These are phyloP conservation scores for Quercus variabilis DNA, from an alignment of 306 rosid species.

Conservation along the genomic window DNA sequence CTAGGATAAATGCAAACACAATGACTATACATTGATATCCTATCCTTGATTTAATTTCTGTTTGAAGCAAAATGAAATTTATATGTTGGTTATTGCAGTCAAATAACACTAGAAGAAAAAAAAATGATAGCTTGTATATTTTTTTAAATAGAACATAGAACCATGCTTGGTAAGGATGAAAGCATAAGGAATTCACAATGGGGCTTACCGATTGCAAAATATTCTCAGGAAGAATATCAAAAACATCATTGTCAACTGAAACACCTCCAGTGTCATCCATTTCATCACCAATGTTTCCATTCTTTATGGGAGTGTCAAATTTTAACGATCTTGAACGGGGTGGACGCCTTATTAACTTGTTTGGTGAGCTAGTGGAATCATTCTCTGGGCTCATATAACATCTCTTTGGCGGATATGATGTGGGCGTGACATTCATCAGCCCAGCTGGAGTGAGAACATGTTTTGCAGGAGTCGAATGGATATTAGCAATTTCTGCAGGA, in stretches of 20 bases:
- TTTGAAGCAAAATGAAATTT: neutral
- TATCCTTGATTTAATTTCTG: neutral
- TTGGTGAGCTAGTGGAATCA: constrained; percentile 23
- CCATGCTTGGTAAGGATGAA: too few species aligned
- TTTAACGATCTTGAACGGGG: constrained; percentile 59
- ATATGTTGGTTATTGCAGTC: neutral
- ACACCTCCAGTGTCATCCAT: constrained; percentile 11
- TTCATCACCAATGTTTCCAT: constrained; percentile 20
- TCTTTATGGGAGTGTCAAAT: constrained; percentile 72
- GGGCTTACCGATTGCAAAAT: too few species aligned
- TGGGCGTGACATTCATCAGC: constrained; percentile 71
- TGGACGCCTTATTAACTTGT: constrained; percentile 56
- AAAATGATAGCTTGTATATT: too few species aligned
- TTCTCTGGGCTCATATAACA: constrained; percentile 54
- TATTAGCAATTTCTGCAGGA: constrained; percentile 1
- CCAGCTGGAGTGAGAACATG: constrained; percentile 47
- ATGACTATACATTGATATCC: too few species aligned
- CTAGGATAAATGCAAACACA: neutral
- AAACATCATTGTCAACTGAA: too few species aligned
- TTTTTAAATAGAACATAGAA: too few species aligned
- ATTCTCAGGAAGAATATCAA: too few species aligned
- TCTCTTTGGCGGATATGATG: constrained; percentile 44
- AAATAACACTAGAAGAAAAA: neutral
- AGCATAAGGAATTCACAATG: too few species aligned
- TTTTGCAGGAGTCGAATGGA: constrained; percentile 54